Evolutionary conservation across 2,329 filamentous ascomycete genomes (phyloP), one percentile per base, ranked within the genome.

Genomic region (Beauveria bassiana): DNA sequence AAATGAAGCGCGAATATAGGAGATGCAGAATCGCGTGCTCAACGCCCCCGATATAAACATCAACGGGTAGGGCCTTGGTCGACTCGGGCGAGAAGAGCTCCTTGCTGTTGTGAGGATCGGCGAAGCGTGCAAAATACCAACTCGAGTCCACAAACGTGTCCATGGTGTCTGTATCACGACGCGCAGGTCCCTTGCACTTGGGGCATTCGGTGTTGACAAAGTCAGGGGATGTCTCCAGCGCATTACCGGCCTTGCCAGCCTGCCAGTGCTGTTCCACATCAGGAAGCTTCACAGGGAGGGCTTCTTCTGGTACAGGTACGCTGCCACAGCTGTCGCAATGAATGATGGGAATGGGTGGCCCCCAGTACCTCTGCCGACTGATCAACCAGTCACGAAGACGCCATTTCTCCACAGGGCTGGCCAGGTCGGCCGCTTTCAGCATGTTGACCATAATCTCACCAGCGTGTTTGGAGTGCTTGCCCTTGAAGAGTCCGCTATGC

Each of bases 91-190:
- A 85, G 65, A 96, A 86, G 0, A 85, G 86, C 16, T 77, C 71
- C 2, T 80, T 69, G 16, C 78, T 66, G 66, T 95, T 93, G 20
- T 85, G 78, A 1, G 89, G 78, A 68, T 96, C 90, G 31, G 87
- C 75, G 68, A 91, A 96, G 14, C 91, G 84, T 75, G 93, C 85
- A 69, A 87, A 96, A 73, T 96, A 96, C 92, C 92, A 96, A 59
- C 91, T 96, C 1, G 91, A 96, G 74, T 96, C 92, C 64, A 96
- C 92, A 74, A 96, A 96, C 0, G 92, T 96, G 72, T 96, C 92
- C 92, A 96, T 96, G 3, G 92, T 96, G 71, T 96, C 92, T 0
- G 92, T 96, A 66, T 96, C 92, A 65, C 92, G 83, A 70, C 86
- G 88, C 7, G 90, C 92, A 26, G 84, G 75, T 1, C 82, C 80